Conservation (phyloP, 2,329 filamentous ascomycete species). For the Colletotrichum sojae region DNA sequence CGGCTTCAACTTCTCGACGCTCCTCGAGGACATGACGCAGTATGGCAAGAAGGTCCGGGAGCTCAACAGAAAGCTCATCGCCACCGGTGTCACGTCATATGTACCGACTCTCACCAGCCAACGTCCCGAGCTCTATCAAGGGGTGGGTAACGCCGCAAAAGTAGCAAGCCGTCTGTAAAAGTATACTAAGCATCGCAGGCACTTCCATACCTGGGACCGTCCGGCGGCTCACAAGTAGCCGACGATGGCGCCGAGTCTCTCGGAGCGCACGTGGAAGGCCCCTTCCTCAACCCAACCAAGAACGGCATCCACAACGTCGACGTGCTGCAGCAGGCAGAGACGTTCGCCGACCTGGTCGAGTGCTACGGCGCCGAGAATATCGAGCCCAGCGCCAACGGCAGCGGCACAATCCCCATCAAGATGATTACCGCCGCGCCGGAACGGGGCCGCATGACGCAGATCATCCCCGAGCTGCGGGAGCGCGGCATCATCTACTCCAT, state of each 20-base stretch:
- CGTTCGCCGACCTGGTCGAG: constrained; percentile 74
- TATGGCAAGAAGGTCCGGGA: constrained; percentile 81
- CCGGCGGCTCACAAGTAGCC: constrained; percentile 70
- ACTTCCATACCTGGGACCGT: constrained; percentile 83
- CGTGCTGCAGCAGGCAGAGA: constrained; percentile 76
- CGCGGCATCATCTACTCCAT: constrained; percentile 83
- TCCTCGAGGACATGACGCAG: constrained; percentile 76
- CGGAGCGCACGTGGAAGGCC: constrained; percentile 91
- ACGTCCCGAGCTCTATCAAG: constrained; percentile 83
- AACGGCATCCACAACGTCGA: constrained; percentile 88
- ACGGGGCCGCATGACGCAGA: constrained; percentile 75
- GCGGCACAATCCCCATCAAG: constrained; percentile 68
- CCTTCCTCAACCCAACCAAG: constrained; percentile 85
- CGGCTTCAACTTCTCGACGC: constrained; percentile 90
- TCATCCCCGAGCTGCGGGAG: constrained; percentile 77
- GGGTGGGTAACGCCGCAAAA: constrained; percentile 59
- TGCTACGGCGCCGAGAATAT: constrained; percentile 84
- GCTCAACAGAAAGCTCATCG: constrained; percentile 79
- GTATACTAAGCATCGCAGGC: constrained; percentile 56
- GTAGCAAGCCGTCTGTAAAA: neutral
- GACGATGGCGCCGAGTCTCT: constrained; percentile 86
- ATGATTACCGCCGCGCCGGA: constrained; percentile 93
- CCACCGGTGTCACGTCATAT: constrained; percentile 90
- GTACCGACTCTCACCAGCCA: constrained; percentile 89
- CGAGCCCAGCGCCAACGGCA: constrained; percentile 46